Base-by-base conservation (phyloP, 768 basidiomycete species). In the Leccinum subgranulosum region DNA sequence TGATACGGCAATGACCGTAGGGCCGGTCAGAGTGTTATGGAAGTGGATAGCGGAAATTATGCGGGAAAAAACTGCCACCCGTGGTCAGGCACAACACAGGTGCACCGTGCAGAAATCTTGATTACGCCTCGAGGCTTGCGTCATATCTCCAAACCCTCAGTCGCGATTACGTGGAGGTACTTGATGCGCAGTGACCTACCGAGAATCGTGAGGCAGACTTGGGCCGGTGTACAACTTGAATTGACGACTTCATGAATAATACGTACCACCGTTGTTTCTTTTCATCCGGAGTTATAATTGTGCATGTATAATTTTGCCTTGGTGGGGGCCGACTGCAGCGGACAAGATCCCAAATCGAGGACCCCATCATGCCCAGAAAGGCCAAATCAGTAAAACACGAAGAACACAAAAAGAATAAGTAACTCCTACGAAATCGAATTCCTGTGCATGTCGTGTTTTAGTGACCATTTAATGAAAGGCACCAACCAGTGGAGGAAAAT, bases 81-180 rank as follows among this genome's bases (percentile, higher is more conserved):
- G 17, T 14, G 54, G 25, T 28, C 43, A 57, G 43, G 54, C 46
- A 56, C 54, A 12, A 41, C 55, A 55, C 53, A 21, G 53, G 28
- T 23, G 36, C 19, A 17, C 23, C n/a, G 34, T n/a, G 11, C 6
- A 29, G 17, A 19, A 43, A 45, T 45, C 12, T 31, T 21, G 41
- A 25, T 33, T 28, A 55, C 15, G 21, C n/a, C 31, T 34, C n/a
- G 45, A 14, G 45, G 45, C 23, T 39, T 39, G 39, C 45, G n/a
- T 21, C 29, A 27, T 49, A 21, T 33, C 33, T 33, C 33, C 33
- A 33, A 33, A 33, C 33, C 17, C 10, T 41, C 39, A 4, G 39
- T 39, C 39, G 17, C 12, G 27, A 55, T 39, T 39, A 23, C 36
- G 27, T 23, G 51, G 54, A 55, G 4, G 21, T 53, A n/a, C 7